Base-by-base conservation (phyloP, 1,284 basidiomycete genomes). In the Phlebopus sp. region DNA sequence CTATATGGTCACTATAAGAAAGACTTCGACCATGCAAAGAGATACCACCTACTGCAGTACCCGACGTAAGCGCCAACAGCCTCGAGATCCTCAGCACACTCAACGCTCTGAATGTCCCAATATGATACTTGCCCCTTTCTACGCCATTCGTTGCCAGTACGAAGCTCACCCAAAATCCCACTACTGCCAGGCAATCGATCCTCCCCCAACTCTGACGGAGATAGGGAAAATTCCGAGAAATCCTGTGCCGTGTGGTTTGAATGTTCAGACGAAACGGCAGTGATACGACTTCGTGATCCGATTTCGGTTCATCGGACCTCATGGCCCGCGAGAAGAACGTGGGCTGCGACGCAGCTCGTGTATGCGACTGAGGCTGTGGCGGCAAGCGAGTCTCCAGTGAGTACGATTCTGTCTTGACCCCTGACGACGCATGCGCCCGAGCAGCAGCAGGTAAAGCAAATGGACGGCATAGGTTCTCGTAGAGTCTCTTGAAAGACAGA, bases 131-230 rank as follows among this genome's bases (percentile, higher is more conserved):
- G 4, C 78, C 79, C 4, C 76, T 72, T 66, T 98, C 95, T 30
- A 79, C 59, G 0, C 88, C 86, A 0, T 72, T 58, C 17, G 79
- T 68, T 0, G 90, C 81, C 39, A 98, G 74, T 1, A 65, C 66
- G 61, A 97, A 94, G 4, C 80, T 76, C 45, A 90, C 77, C 91
- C 91, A 95, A 62, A 92, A 95, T 50, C 81, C 75, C 18, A 84
- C 52, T 41, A 97, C 82, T 2, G 96, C 91, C 30, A 97, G 69
- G 54, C 90, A 82, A 66, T 99, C 95, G 49, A 97, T 87, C 27
- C 95, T 79, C 57, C 87, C 91, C 94, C 95, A 98, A 46, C 90
- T 92, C 61, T 98, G 93, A 3, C 96, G 80, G 4, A 98, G 74
- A 63, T 93, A 99, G 0, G 96, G 92, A 3, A 89, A 69, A 56